A percentile compares a stretch with the other conserved stretches of the same genome.
Conservation (phyloP, 179 eudicot genomes). For the Camellia oleifera region DNA sequence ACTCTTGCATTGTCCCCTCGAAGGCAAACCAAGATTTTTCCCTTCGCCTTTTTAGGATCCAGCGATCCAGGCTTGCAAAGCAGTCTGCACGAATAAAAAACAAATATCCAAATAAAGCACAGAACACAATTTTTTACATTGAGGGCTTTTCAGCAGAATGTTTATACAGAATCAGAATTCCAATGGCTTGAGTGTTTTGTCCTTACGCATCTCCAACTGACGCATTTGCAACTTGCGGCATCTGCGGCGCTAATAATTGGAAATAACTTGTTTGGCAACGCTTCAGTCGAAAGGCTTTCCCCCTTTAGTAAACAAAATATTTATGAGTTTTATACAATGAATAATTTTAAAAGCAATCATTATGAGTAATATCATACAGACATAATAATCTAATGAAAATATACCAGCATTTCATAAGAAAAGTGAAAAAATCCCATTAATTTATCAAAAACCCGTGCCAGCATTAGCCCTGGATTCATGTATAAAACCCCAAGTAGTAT, state of each 20-base stretch:
- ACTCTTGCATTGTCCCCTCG: slow-evolving; percentile 77
- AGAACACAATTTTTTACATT: background rate
- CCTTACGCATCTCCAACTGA: slow-evolving; percentile 63
- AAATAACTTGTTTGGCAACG: slow-evolving; percentile 48
- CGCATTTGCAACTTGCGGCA: slow-evolving; percentile 60
- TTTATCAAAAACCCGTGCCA: background rate
- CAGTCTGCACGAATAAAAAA: slow-evolving; percentile 32
- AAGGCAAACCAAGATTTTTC: slow-evolving; percentile 74
- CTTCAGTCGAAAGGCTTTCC: slow-evolving; percentile 63
- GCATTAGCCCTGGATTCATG: background rate
- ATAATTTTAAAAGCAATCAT: background rate
- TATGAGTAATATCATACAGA: background rate
- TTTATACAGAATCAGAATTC: slow-evolving; percentile 8
- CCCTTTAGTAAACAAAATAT: slow-evolving; percentile 38
- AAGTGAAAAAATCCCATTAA: background rate
- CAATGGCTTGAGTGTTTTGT: slow-evolving; percentile 23
- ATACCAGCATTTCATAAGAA: background rate
- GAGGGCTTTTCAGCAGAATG: background rate
- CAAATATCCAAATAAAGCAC: background rate
- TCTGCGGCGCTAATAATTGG: slow-evolving; percentile 46
- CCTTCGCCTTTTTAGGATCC: slow-evolving; percentile 54
- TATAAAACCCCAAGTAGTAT: background rate
- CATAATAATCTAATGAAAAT: background rate
- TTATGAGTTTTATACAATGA: background rate
- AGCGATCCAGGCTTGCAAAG: slow-evolving; percentile 59